Percentiles rank a stretch among this genome's conserved stretches.
Conservation (phyloP, 176 grass and related monocot species). For the Oryza longistaminata region DNA sequence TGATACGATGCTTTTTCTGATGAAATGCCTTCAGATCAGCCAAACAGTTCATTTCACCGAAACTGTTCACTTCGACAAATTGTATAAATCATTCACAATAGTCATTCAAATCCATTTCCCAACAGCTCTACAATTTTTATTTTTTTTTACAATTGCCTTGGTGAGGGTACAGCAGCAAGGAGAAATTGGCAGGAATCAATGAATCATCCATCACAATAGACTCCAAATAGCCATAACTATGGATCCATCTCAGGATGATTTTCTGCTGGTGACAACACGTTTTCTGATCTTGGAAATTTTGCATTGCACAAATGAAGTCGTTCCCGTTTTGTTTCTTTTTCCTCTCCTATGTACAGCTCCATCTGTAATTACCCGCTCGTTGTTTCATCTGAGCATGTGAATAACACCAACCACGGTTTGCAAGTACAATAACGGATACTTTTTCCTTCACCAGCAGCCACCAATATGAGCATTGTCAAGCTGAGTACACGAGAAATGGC, state of each 20-base stretch:
- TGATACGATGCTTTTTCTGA: background rate
- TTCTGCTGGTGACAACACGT: background rate
- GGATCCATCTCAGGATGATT: slow-evolving; percentile 15
- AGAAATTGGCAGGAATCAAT: slow-evolving; percentile 17
- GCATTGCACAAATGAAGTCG: background rate
- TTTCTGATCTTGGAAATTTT: background rate
- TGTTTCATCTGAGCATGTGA: background rate
- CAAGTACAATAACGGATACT: background rate
- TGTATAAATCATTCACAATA: background rate
- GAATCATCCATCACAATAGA: slow-evolving; percentile 6
- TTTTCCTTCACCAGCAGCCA: background rate
- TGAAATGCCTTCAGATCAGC: background rate
- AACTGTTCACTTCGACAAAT: slow-evolving; percentile 14
- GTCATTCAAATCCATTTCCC: background rate
- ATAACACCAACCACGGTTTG: background rate
- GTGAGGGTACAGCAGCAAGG: background rate
- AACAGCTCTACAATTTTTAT: slow-evolving; percentile 23
- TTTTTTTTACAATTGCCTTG: slow-evolving; percentile 45
- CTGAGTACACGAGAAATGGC: slow-evolving; percentile 58
- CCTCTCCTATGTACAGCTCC: background rate
- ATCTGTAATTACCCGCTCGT: background rate
- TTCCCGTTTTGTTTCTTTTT: background rate
- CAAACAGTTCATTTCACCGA: background rate
- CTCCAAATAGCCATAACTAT: background rate
- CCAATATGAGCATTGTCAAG: slow-evolving; percentile 22